A percentile compares a stretch with the other conserved stretches of the same genome.
These are phyloP conservation scores for Citrus mangshanensis DNA, from an alignment of 345 rosid species.

Conservation along the genomic window DNA sequence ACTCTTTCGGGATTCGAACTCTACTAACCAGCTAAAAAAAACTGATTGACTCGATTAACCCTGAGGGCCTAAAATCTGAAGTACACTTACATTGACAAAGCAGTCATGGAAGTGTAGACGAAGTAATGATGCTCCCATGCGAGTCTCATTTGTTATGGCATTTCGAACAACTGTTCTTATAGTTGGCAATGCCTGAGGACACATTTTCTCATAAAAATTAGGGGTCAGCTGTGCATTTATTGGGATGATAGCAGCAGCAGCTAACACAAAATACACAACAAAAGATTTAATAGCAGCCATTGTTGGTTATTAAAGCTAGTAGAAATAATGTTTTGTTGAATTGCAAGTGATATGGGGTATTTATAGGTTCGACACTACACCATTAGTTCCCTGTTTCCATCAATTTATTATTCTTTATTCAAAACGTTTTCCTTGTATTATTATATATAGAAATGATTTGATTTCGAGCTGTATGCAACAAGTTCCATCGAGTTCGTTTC, in stretches of 20 bases:
- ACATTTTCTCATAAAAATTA: background rate
- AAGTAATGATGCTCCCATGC: background rate
- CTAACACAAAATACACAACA: background rate
- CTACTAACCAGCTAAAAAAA: too few relatives aligned
- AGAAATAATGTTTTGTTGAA: background rate
- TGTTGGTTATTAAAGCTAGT: background rate
- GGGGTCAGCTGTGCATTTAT: background rate
- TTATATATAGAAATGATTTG: background rate
- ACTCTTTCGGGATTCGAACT: too few relatives aligned
- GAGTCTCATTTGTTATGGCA: background rate
- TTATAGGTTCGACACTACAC: background rate
- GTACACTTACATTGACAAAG: background rate
- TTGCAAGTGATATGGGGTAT: background rate
- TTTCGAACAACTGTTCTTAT: background rate
- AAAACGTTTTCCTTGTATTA: background rate
- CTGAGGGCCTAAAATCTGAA: too few relatives aligned
- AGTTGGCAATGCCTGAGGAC: background rate
- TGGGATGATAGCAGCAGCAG: background rate
- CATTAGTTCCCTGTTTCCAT: background rate
- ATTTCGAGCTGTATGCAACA: too few relatives aligned
- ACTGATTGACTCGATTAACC: too few relatives aligned
- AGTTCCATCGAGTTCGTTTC: too few relatives aligned
- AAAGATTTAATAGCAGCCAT: background rate
- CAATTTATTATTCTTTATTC: background rate
- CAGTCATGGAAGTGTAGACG: background rate